Percentiles rank a stretch among this genome's conserved stretches.
Conservation (phyloP, 78 protist genomes). For the Dictyostelium firmibasis region DNA sequence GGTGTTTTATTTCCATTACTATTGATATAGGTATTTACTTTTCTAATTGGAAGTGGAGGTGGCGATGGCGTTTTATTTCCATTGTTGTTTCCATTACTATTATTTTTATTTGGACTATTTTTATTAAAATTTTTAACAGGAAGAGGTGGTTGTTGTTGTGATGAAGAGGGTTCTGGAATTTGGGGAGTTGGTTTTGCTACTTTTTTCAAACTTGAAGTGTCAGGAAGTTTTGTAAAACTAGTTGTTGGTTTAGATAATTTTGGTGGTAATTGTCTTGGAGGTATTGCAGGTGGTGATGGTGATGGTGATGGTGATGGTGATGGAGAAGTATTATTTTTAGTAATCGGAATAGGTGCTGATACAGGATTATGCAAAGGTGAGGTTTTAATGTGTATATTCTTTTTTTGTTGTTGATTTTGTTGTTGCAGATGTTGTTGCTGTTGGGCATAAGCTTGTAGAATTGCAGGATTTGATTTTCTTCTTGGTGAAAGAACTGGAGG, state of each 20-base stretch:
- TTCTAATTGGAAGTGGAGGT: neutral
- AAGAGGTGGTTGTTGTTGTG: neutral
- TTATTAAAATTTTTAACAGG: neutral
- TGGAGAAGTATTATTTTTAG: neutral
- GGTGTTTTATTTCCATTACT: neutral
- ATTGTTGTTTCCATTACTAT: neutral
- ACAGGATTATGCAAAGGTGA: neutral
- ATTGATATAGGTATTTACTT: neutral
- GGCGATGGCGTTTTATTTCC: neutral
- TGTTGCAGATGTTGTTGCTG: conserved; percentile 28
- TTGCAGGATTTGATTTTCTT: neutral
- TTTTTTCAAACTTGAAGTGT: neutral
- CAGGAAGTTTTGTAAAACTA: neutral
- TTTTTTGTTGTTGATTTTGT: neutral
- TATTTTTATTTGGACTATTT: neutral
- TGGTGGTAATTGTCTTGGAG: neutral
- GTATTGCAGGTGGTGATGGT: neutral
- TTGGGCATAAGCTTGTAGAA: neutral
- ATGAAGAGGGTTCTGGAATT: neutral
- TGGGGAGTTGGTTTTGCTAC: neutral
- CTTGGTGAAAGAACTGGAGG: neutral
- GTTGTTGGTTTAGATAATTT: neutral
- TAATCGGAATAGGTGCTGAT: conserved; percentile 3
- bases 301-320: neutral
- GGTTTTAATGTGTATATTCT: neutral